These are phyloP conservation scores for Nelumbo lutea DNA, from an alignment of 164 flowering plant species.

Conservation along the genomic window DNA sequence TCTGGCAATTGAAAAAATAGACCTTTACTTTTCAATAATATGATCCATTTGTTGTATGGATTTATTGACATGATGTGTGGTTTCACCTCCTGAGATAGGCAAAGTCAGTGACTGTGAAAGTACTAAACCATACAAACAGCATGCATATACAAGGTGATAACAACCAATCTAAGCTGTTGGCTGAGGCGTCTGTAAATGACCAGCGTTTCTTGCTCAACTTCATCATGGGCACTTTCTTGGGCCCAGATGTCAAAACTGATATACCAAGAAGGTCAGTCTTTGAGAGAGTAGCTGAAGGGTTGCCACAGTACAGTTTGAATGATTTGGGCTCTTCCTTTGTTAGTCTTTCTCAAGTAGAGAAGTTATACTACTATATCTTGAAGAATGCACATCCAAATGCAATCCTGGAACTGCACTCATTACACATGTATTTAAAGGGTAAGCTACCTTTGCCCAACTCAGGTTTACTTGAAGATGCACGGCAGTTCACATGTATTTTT, in stretches of 20 bases:
- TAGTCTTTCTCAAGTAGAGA: slow-evolving; percentile 12
- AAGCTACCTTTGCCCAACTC: neutral
- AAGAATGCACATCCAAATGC: slow-evolving; percentile 14
- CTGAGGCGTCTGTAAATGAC: slow-evolving; percentile 12
- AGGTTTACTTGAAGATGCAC: slow-evolving; percentile 2
- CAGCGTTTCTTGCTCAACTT: slow-evolving; percentile 18
- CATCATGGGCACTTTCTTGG: slow-evolving; percentile 17
- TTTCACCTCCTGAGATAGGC: slow-evolving; percentile 1
- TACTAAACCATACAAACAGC: neutral
- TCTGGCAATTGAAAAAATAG: too few species aligned
- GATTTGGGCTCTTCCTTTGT: slow-evolving; percentile 11
- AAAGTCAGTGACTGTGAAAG: too few species aligned
- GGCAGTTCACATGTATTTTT: slow-evolving; percentile 14
- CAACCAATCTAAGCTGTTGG: neutral
- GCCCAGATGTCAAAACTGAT: slow-evolving; percentile 22
- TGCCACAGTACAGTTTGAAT: slow-evolving; percentile 9
- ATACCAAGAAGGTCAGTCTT: slow-evolving; percentile 16
- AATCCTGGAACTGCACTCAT: neutral
- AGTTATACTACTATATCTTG: slow-evolving; percentile 14
- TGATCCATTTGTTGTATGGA: too few species aligned
- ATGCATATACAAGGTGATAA: slow-evolving; percentile 4
- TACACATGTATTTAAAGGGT: slow-evolving; percentile 14
- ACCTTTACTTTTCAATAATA: too few species aligned
- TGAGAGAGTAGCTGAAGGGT: slow-evolving; percentile 13
- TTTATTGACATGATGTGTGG: neutral